phyloP scores from a whole-genome alignment of 768 basidiomycete species.

The Podaxis sp. region DNA sequence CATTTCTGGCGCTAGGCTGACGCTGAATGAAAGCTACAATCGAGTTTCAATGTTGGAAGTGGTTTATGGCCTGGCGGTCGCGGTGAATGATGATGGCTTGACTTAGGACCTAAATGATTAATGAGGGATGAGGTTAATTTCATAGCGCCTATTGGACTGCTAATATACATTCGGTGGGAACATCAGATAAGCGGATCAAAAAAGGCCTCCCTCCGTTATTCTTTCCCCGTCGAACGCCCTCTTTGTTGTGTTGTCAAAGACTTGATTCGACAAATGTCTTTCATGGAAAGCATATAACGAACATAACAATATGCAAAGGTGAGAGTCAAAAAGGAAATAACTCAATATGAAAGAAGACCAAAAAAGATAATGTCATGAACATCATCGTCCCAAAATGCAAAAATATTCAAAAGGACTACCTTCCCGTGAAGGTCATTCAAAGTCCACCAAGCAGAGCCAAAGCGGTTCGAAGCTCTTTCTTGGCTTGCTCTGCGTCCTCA shows the following conservation, averaged over 20 bases:
- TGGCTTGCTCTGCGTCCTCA: slow-evolving; percentile 87
- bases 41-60: not conserved
- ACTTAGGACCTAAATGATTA: not conserved
- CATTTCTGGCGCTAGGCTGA: not conserved
- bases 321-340: not conserved
- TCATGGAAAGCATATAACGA: not conserved
- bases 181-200: not conserved
- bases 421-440: not conserved
- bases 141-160: not conserved
- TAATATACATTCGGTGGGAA: not conserved
- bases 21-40: not conserved
- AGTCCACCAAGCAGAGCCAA: slow-evolving; percentile 59
- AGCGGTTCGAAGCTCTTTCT: slow-evolving; percentile 77
- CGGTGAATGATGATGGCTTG: not conserved
- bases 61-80: not conserved
- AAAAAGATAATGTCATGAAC: not conserved
- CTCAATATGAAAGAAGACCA: not conserved
- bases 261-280: not conserved
- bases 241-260: not conserved
- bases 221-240: not conserved
- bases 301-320: not conserved
- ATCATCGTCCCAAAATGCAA: not conserved
- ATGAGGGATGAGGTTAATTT: not conserved
- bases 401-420: not conserved
- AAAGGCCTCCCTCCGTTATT: not conserved